Evolutionary conservation across 495 filamentous ascomycete species (phyloP).

Genomic region (Talaromyces ruber): DNA sequence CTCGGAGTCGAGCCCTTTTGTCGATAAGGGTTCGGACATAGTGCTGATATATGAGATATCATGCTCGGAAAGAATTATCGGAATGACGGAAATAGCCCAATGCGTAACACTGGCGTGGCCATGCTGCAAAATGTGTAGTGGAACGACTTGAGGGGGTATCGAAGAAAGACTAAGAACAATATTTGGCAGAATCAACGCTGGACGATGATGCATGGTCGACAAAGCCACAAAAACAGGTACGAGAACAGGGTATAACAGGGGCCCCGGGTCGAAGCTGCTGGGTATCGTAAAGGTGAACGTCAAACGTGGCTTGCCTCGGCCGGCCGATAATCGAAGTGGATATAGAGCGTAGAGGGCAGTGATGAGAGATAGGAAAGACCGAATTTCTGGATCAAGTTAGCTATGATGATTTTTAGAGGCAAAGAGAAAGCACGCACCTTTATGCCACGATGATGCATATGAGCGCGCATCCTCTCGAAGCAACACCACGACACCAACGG

Average conservation of each 20-base stretch:
- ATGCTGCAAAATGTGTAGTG: conserved; percentile 28
- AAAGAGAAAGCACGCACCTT: conserved; percentile 22
- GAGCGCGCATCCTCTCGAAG: conserved; percentile 20
- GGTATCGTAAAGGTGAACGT: conserved; percentile 48
- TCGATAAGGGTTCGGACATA: conserved; percentile 22
- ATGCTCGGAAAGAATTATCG: conserved; percentile 44
- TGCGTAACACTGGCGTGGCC: conserved; percentile 49
- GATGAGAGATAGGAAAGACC: conserved; percentile 30
- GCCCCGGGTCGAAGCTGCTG: conserved; percentile 78
- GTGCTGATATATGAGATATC: conserved; percentile 11
- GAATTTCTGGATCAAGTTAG: conserved; percentile 31
- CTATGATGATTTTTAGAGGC: neutral
- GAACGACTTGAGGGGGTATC: conserved; percentile 65
- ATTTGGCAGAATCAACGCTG: conserved; percentile 60
- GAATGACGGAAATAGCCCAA: conserved; percentile 63
- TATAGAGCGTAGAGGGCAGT: conserved; percentile 37
- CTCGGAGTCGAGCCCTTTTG: conserved; percentile 47
- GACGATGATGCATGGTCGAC: conserved; percentile 52
- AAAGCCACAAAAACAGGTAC: conserved; percentile 72
- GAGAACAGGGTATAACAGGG: conserved; percentile 74
- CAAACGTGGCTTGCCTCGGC: conserved; percentile 4
- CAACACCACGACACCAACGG: conserved; percentile 34
- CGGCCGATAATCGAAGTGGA: conserved; percentile 24
- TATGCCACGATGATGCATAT: conserved; percentile 33
- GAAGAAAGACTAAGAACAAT: conserved; percentile 73